phyloP scores from a whole-genome alignment of 2,329 filamentous ascomycete species.

The Scortechinia acanthostroma region DNA sequence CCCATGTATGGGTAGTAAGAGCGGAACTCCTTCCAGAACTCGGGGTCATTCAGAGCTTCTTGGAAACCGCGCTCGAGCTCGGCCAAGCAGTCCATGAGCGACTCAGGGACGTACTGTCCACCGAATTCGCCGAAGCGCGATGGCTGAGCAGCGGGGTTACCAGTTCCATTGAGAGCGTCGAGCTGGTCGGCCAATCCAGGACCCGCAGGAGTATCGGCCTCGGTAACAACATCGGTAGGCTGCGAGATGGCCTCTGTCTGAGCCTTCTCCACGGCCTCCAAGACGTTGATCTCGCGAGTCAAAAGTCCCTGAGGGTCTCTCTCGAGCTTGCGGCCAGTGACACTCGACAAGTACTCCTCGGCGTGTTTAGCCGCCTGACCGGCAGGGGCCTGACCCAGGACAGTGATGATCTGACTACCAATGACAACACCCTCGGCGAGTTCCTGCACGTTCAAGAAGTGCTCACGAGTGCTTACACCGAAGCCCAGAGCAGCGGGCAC shows the following conservation, averaged over 20 bases:
- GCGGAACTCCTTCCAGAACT: constrained; percentile 94
- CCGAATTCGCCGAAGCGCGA: constrained; percentile 90
- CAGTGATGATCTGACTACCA: constrained; percentile 87
- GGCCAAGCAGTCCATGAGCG: constrained; percentile 90
- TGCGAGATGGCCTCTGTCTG: constrained; percentile 46
- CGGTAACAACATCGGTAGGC: constrained; percentile 19
- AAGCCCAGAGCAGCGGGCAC: constrained; percentile 90
- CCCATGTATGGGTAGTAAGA: constrained; percentile 98
- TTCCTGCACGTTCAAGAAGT: constrained; percentile 77
- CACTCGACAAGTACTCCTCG: constrained; percentile 76
- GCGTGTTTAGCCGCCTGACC: constrained; percentile 63
- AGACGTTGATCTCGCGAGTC: constrained; percentile 62
- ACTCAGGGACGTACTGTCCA: constrained; percentile 95
- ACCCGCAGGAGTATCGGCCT: constrained; percentile 27
- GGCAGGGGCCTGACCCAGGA: constrained; percentile 60
- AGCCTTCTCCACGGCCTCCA: constrained; percentile 52
- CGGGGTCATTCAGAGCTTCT: constrained; percentile 74
- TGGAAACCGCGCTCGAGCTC: constrained; percentile 90
- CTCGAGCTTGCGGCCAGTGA: constrained; percentile 37
- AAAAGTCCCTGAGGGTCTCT: constrained; percentile 20
- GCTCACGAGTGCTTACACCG: constrained; percentile 88
- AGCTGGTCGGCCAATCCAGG: constrained; percentile 73
- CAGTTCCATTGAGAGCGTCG: constrained; percentile 66
- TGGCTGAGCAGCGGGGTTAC: constrained; percentile 42
- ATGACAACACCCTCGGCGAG: constrained; percentile 93